These are phyloP conservation scores for Blumeria hordei DNA, from an alignment of 2,329 filamentous ascomycete species.

Conservation along the genomic window DNA sequence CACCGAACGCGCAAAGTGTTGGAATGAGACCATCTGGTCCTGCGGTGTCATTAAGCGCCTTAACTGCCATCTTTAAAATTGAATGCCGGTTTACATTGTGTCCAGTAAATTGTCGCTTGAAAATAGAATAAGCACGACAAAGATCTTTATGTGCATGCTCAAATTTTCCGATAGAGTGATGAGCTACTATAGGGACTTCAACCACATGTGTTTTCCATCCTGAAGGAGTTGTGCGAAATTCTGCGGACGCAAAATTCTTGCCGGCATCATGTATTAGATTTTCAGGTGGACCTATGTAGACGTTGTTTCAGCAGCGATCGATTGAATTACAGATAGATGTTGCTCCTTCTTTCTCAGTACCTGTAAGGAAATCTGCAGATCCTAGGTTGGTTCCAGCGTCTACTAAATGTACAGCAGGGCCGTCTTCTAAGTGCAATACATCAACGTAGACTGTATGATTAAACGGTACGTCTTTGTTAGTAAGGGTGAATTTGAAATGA, in stretches of 20 bases:
- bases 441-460: background rate
- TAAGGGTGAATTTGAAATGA: background rate
- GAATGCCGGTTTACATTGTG: background rate
- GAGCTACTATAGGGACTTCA: background rate
- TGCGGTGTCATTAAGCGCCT: background rate
- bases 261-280: constrained; percentile 1
- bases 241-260: constrained; percentile 3
- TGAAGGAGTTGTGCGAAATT: background rate
- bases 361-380: background rate
- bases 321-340: background rate
- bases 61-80: background rate
- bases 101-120: background rate
- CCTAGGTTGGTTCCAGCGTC: background rate
- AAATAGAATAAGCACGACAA: background rate
- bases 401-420: background rate
- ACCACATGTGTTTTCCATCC: background rate
- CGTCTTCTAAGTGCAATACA: background rate
- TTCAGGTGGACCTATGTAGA: constrained; percentile 2
- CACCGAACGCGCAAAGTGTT: background rate
- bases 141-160: background rate
- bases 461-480: background rate
- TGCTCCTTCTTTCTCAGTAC: background rate
- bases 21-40: background rate
- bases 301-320: constrained; percentile 1
- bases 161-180: background rate